Percentiles rank a stretch among this genome's conserved stretches.
Conservation (phyloP, 352 stramenopile species). For the Pythium inflatum region DNA sequence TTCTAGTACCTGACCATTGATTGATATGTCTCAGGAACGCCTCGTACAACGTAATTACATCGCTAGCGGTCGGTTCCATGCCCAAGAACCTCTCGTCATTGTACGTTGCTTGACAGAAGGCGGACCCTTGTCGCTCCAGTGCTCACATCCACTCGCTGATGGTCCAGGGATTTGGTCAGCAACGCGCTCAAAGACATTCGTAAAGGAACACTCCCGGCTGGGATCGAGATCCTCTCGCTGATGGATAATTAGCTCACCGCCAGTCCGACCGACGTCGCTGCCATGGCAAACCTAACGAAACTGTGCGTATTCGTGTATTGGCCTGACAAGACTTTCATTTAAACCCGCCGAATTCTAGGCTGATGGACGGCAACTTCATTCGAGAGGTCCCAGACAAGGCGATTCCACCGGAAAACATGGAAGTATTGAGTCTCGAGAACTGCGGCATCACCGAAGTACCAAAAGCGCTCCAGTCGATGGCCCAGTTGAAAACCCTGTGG, state of each 20-base stretch:
- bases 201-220: not conserved
- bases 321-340: not conserved
- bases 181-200: not conserved
- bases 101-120: not conserved
- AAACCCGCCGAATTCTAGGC: too few species aligned
- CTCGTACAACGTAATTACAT: not conserved
- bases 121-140: not conserved
- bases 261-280: constrained; percentile 13
- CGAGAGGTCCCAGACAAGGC: constrained; percentile 3
- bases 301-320: constrained; percentile 13
- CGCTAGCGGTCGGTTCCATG: not conserved
- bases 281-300: constrained; percentile 4
- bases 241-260: constrained; percentile 8
- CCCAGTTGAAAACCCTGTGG: not conserved
- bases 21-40: not conserved
- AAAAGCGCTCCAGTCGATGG: not conserved
- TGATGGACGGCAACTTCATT: constrained; percentile 15
- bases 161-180: not conserved
- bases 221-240: not conserved
- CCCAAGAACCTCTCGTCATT: not conserved
- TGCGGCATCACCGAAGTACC: constrained; percentile 14
- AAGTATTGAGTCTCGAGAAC: constrained; percentile 16
- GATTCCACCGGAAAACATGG: not conserved
- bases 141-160: not conserved
- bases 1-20: not conserved